phyloP scores from a whole-genome alignment of 2,329 filamentous ascomycete species.

The Colletotrichum sp. region DNA sequence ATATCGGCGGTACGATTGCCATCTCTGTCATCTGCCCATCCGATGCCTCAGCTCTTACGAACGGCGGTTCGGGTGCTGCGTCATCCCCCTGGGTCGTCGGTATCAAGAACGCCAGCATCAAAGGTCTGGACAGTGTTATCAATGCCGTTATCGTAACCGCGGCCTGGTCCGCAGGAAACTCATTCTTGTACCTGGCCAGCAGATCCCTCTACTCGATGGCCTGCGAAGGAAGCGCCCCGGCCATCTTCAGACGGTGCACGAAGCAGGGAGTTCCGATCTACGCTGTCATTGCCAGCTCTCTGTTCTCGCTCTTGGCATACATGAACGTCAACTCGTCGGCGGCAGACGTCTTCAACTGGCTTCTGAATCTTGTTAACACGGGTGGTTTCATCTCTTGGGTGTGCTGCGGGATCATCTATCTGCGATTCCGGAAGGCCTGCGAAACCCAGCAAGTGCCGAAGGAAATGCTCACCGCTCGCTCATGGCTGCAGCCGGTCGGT shows the following conservation, averaged over 20 bases:
- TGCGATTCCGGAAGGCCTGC: slow-evolving; percentile 61
- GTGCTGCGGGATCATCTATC: slow-evolving; percentile 58
- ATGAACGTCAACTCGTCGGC: slow-evolving; percentile 61
- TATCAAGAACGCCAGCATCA: slow-evolving; percentile 56
- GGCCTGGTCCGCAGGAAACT: slow-evolving; percentile 55
- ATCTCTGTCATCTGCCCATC: slow-evolving; percentile 59
- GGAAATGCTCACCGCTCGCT: not conserved
- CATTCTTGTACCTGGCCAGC: slow-evolving; percentile 59
- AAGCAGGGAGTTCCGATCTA: not conserved
- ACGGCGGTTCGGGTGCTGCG: slow-evolving; percentile 33
- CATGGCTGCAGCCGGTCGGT: slow-evolving; percentile 55
- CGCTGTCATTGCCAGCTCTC: slow-evolving; percentile 50
- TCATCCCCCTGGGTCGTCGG: slow-evolving; percentile 54
- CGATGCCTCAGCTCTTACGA: slow-evolving; percentile 48
- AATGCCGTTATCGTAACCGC: slow-evolving; percentile 59
- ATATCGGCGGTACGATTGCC: slow-evolving; percentile 56
- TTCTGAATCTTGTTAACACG: slow-evolving; percentile 58
- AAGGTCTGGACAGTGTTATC: slow-evolving; percentile 57
- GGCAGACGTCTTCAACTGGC: slow-evolving; percentile 66
- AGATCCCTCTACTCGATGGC: slow-evolving; percentile 44
- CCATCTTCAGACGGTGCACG: not conserved
- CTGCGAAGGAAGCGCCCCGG: not conserved
- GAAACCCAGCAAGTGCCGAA: slow-evolving; percentile 42
- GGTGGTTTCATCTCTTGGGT: slow-evolving; percentile 61
- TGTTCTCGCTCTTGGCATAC: slow-evolving; percentile 69